phyloP scores from a whole-genome alignment of 495 filamentous ascomycete species.

The Hypoxylon crocopeplum region DNA sequence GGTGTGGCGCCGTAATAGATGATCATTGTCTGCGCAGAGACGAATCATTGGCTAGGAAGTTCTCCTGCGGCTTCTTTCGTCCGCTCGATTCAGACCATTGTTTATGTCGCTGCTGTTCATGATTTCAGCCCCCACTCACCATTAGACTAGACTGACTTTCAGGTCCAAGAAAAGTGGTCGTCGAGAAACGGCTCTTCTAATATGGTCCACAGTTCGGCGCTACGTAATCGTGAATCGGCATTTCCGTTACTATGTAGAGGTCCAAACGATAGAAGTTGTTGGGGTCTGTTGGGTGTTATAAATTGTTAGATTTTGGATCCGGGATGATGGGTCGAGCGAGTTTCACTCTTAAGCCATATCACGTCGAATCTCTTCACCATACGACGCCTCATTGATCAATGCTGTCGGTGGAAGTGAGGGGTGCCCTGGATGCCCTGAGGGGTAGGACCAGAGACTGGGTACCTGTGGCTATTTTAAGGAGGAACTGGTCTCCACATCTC shows the following conservation, averaged over 20 bases:
- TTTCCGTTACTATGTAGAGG: conserved; percentile 4
- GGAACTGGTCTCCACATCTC: conserved; percentile 27
- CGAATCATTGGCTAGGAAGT: conserved; percentile 14
- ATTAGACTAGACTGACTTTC: conserved; percentile 7
- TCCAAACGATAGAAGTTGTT: not conserved
- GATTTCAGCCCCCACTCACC: conserved; percentile 6
- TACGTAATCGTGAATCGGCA: conserved; percentile 17
- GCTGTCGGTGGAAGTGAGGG: conserved; percentile 16
- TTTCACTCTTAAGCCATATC: conserved; percentile 28
- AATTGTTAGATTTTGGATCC: not conserved
- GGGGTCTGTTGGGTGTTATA: not conserved
- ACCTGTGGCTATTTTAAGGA: conserved; percentile 34
- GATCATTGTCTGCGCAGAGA: not conserved
- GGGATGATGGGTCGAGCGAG: conserved; percentile 6
- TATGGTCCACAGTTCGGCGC: conserved; percentile 3
- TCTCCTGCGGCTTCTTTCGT: not conserved
- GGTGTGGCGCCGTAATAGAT: conserved; percentile 19
- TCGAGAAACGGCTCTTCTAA: conserved; percentile 6
- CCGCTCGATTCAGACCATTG: not conserved
- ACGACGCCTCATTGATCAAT: conserved; percentile 20
- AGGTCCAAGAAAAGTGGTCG: conserved; percentile 5
- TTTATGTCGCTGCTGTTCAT: conserved; percentile 1
- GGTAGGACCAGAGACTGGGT: conserved; percentile 17
- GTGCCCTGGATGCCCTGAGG: conserved; percentile 24
- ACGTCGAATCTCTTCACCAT: conserved; percentile 17